Conservation (phyloP, 768 basidiomycete species). For the Mycena sanguinolenta region DNA sequence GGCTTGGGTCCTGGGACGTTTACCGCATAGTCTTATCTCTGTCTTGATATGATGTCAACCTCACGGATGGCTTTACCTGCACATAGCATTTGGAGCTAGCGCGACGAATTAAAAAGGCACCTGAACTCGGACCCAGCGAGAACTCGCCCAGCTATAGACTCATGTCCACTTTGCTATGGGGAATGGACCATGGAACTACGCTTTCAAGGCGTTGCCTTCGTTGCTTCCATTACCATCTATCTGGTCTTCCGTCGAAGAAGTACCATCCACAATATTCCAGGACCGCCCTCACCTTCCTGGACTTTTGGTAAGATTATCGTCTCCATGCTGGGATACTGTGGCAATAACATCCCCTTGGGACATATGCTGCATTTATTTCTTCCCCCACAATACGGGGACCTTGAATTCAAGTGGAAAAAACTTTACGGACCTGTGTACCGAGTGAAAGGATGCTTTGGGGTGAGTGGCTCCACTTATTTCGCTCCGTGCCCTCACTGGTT, state of each 20-base stretch:
- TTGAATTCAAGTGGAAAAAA: conserved; percentile 6
- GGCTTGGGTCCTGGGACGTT: no score
- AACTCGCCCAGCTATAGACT: no score
- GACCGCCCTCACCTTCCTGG: conserved; percentile 8
- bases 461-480: background rate
- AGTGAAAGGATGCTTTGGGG: conserved; percentile 1
- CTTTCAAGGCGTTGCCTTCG: conserved; percentile 1
- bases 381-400: background rate
- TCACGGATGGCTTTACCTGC: background rate
- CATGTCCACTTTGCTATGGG: conserved; percentile 6
- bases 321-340: background rate
- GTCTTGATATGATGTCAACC: conserved; percentile 9
- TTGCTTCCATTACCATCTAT: conserved; percentile 11
- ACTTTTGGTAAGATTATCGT: background rate
- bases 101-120: conserved; percentile 3
- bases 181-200: background rate
- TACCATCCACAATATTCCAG: background rate
- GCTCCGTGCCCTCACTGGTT: background rate
- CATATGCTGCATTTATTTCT: conserved; percentile 9
- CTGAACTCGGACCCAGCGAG: background rate
- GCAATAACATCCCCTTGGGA: background rate
- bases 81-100: background rate
- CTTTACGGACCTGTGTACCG: conserved; percentile 1
- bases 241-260: conserved; percentile 4
- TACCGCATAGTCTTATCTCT: no score